Base-by-base conservation (phyloP, 2,329 filamentous ascomycete genomes). In the Colletotrichum plurivorum region DNA sequence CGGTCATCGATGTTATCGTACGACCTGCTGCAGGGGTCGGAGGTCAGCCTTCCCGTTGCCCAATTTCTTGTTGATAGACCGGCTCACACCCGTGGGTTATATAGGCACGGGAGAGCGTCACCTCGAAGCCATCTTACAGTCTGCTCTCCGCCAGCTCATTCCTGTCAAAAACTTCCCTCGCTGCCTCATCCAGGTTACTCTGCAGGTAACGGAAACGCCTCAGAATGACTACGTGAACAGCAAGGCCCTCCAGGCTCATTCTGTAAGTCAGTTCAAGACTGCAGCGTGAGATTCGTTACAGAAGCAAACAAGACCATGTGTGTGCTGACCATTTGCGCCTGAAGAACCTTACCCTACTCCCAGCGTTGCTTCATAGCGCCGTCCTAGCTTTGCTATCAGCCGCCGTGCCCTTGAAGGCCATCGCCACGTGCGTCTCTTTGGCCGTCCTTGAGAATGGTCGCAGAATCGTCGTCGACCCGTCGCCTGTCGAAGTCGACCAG, bases 1-100 rank as follows among this genome's bases (percentile, higher is more conserved):
- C 95, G 31, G 89, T 92, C 57, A 86, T 99, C 73, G 96, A 98
- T 81, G 93, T 99, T 67, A 90, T 95, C 78, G 89, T 99, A 72
- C 90, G 96, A 78, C 95, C 95, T 56, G 92, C 93, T 43, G 90
- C 92, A 72, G 95, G 95, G 16, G 91, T 96, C 53, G 94, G 93
- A 84, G 92, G 94, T 91, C 79, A 77, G 87, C 60, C 41, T 58
- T n/a, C 41, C 41, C 31, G 8, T 15, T 39, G 13, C 18, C 39
- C 20, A 55, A 53, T 71, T 72, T n/a, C 20, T 43, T 49, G 45
- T 31, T 63, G 49, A 55, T 43, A 49, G 36, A 68, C 10, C 25
- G 61, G 69, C 67, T 73, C 51, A 67, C 53, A 43, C 64, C 74
- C 71, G 72, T 72, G 77, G 51, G 73, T 73, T 73, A 73, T 78